Conservation (phyloP, 106 monocot species). For the Platanthera guangdongensis region DNA sequence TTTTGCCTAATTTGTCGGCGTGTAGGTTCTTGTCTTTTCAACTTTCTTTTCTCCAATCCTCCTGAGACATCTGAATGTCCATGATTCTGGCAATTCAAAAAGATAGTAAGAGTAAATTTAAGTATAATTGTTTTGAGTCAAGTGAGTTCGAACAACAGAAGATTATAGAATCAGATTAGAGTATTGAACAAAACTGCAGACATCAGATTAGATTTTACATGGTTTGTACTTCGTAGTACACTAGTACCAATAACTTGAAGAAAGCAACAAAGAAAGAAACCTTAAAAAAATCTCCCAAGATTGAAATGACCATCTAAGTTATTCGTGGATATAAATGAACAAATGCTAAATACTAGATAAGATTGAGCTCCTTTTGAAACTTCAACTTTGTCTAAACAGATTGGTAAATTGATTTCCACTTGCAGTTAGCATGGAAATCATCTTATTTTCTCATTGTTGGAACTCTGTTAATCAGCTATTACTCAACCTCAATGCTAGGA, state of each 20-base stretch:
- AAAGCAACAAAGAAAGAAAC: background rate
- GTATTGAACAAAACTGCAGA: background rate
- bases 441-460: background rate
- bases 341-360: background rate
- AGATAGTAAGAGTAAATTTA: background rate
- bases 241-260: background rate
- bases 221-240: background rate
- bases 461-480: background rate
- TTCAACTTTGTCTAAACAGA: background rate
- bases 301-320: background rate
- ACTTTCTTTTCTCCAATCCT: background rate
- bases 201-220: background rate
- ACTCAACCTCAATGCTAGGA: background rate
- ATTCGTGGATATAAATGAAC: background rate
- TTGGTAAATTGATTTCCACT: background rate
- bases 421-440: background rate
- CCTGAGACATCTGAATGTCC: background rate
- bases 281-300: background rate
- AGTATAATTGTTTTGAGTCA: background rate
- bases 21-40: background rate
- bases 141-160: background rate
- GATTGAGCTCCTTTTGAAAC: background rate
- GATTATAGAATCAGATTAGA: background rate
- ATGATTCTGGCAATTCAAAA: constrained; percentile 5
- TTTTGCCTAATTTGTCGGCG: constrained; percentile 7